phyloP scores from a whole-genome alignment of 345 rosid genomes.

The Sapria himalayana region DNA sequence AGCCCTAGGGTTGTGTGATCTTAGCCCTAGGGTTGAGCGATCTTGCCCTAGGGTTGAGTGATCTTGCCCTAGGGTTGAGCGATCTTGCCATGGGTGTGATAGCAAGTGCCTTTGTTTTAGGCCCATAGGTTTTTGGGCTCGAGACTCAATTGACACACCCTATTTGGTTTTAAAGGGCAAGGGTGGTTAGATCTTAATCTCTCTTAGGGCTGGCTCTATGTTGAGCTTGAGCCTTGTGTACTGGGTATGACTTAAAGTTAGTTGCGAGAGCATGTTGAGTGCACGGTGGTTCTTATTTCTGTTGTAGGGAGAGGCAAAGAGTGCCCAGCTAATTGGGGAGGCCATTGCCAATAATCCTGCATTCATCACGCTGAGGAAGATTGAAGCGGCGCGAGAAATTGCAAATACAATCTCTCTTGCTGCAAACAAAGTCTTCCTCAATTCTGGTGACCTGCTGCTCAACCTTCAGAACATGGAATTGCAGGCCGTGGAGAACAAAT shows the following conservation, averaged over 20 bases:
- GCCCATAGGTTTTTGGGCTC: too few species aligned
- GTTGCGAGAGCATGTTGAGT: neutral
- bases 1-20: neutral
- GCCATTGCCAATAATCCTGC: conserved; percentile 88
- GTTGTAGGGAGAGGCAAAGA: conserved; percentile 71
- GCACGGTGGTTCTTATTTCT: neutral
- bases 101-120: too few species aligned
- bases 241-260: too few species aligned
- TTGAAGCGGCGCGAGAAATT: conserved; percentile 89
- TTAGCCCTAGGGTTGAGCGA: neutral
- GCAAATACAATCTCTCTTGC: conserved; percentile 57
- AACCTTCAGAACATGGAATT: conserved; percentile 57
- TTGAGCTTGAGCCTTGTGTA: too few species aligned
- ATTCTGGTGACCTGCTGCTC: conserved; percentile 56
- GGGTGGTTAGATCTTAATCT: too few species aligned
- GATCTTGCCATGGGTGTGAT: too few species aligned
- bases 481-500: conserved; percentile 23
- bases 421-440: conserved; percentile 54
- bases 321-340: conserved; percentile 87
- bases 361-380: conserved; percentile 73
- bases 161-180: too few species aligned
- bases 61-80: too few species aligned
- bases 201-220: too few species aligned
- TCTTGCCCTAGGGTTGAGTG: too few species aligned
- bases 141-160: too few species aligned